Conservation (phyloP, 2,329 filamentous ascomycete genomes). For the Epichloe glyceriae region DNA sequence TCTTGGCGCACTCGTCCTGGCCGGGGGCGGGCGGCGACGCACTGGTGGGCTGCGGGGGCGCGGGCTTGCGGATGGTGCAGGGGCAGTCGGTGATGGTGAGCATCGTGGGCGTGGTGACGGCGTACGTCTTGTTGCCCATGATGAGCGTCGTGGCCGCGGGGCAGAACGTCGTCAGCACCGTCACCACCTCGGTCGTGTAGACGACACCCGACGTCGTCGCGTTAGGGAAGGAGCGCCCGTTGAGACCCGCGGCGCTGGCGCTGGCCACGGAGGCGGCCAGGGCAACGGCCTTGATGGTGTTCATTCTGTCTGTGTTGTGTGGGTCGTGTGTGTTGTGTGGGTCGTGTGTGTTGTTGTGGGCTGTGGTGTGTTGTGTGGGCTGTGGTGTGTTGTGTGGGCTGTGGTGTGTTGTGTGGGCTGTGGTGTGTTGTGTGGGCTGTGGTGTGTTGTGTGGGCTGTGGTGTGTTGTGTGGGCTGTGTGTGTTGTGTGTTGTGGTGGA, state of each 20-base stretch:
- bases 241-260: not conserved
- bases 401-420: no score
- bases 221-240: not conserved
- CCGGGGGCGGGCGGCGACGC: no score
- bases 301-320: not conserved
- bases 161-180: conserved; percentile 54
- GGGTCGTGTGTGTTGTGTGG: no score
- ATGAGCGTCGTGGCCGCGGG: conserved; percentile 35
- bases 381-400: no score
- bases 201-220: conserved; percentile 22
- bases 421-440: no score
- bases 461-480: not conserved
- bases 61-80: not conserved
- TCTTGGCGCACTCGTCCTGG: conserved; percentile 8
- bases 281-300: not conserved
- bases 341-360: no score
- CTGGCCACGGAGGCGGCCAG: conserved; percentile 1
- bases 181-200: conserved; percentile 51
- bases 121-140: not conserved
- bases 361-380: no score
- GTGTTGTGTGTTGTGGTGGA: no score
- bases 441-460: no score
- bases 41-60: no score
- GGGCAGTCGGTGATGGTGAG: not conserved
- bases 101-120: not conserved